phyloP scores from a whole-genome alignment of 352 stramenopile species.

The Phytophthora sansomeana region DNA sequence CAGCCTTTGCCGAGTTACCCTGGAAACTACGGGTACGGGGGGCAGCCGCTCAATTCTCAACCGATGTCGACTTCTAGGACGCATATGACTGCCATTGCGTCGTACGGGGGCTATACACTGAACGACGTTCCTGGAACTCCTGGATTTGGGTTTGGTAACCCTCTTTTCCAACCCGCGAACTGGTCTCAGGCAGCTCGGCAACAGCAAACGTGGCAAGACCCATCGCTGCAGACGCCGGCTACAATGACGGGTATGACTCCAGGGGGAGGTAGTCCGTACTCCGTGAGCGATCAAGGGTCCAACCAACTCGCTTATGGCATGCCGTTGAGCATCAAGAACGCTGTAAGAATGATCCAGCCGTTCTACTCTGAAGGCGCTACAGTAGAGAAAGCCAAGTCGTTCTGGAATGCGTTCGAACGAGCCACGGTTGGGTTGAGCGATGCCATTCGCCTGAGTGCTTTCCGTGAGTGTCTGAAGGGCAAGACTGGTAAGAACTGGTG shows the following conservation, averaged over 20 bases:
- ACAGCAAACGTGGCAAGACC: neutral
- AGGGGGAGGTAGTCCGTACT: too few species aligned
- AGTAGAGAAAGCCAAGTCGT: neutral
- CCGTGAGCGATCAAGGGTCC: too few species aligned
- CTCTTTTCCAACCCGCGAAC: neutral
- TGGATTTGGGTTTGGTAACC: neutral
- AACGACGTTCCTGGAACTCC: neutral
- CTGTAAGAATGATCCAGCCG: neutral
- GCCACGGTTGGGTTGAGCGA: neutral
- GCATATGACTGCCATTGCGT: neutral
- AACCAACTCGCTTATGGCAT: neutral
- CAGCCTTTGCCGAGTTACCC: too few species aligned
- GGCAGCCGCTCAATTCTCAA: too few species aligned
- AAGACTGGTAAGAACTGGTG: slow-evolving; percentile 8
- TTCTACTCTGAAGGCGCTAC: neutral
- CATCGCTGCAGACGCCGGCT: neutral
- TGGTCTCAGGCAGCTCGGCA: neutral
- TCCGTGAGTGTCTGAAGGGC: neutral
- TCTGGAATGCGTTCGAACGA: neutral
- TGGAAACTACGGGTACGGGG: too few species aligned
- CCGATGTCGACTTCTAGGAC: too few species aligned
- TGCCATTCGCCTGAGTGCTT: neutral
- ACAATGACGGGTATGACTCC: too few species aligned
- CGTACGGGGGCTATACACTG: neutral
- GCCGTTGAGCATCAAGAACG: slow-evolving; percentile 1